A percentile compares a stretch with the other conserved stretches of the same genome.
phyloP scores from a whole-genome alignment of 371 early-diverging fungal species.

The Fennellomyces sp. region DNA sequence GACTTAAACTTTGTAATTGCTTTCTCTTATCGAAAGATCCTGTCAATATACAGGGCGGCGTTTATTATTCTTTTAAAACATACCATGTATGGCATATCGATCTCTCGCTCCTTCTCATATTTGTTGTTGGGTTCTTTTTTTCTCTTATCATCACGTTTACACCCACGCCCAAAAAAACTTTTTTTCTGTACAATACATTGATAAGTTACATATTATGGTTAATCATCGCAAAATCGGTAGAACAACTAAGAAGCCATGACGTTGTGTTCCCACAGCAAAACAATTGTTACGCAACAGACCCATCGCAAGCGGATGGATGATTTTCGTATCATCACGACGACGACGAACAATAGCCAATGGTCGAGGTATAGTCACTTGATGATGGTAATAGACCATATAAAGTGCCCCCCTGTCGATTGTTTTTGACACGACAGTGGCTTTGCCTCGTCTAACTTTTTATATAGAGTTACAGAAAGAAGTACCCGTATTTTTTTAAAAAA shows the following conservation, averaged over 20 bases:
- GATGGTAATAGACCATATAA: too few species aligned
- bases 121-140: background rate
- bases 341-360: too few species aligned
- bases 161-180: background rate
- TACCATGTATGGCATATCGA: conserved; percentile 2
- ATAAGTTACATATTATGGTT: background rate
- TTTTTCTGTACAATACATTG: background rate
- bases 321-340: background rate
- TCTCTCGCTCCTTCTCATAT: background rate
- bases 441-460: too few species aligned
- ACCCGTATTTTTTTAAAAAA: too few species aligned
- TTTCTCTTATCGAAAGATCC: background rate
- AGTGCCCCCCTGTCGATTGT: too few species aligned
- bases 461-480: too few species aligned
- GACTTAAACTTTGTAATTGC: background rate
- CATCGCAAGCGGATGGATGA: background rate
- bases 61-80: background rate
- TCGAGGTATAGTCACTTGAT: too few species aligned
- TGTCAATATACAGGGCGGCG: background rate
- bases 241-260: too few species aligned
- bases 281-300: background rate
- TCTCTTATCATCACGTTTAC: background rate
- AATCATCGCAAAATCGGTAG: background rate
- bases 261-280: background rate
- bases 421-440: too few species aligned